Base-by-base conservation (phyloP, 768 basidiomycete genomes). In the Macrolepiota albuminosa region DNA sequence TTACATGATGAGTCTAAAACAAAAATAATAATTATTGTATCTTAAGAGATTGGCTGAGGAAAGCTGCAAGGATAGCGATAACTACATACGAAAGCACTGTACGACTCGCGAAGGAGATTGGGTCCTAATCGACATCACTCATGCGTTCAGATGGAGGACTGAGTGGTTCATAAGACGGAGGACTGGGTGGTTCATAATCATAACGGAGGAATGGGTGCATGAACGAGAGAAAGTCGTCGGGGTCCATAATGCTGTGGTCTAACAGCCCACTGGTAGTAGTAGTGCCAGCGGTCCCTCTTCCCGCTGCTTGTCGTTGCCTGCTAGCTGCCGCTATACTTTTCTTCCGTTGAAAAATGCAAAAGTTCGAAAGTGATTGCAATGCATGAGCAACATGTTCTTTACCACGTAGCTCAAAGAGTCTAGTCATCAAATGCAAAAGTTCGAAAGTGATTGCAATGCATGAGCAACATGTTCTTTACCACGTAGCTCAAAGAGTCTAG, bases 311-410 rank as follows among this genome's bases (percentile, higher is more conserved):
- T 54, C 58, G 61, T 48, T 64, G 63, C 60, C 69, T 73, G 58
- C 65, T 64, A 53, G 40, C 66, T 16, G 64, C 53, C 1, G 54
- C 13, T 13, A 45, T 67, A 7, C 72, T 61, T 57, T 76, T 79
- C 65, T 78, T 81, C 40, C 75, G 67, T 63, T 88, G 85, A 4
- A 69, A 59, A 61, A 81, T 81, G 55, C 78, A 79, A 65, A 87
- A 87, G 0, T 73, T 65, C 14, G 73, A 73, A 3, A 87, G 66
- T 0, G 73, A 68, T 16, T 79, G 77, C 33, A 88, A 69, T 1
- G 79, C 86, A 6, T 85, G 85, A 8, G 71, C 65, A 31, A 88
- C 71, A 60, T 84, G 73, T 10, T 65, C 66, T 63, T 84, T 88
- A 57, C 78, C 81, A 1, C 82, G 81, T 33, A 82, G 78, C 43